A percentile compares a stretch with the other conserved stretches of the same genome.
Conservation (phyloP, 1,284 basidiomycete species). For the Trametes pubescens region DNA sequence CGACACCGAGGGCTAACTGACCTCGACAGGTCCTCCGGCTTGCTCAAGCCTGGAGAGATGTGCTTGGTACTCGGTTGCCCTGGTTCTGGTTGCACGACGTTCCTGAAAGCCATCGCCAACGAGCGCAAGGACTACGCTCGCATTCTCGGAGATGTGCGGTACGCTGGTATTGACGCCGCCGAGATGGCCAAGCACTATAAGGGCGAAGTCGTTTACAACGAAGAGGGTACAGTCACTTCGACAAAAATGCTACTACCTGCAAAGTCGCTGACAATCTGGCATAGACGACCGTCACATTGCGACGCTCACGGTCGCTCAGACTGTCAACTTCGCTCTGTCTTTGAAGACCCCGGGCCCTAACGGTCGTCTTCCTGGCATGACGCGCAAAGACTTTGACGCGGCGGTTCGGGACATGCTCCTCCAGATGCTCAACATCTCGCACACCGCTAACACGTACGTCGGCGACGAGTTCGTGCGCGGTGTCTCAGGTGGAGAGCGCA, state of each 20-base stretch:
- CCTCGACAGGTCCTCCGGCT: conserved; percentile 70
- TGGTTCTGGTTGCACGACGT: conserved; percentile 84
- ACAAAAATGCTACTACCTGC: not conserved
- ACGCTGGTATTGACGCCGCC: conserved; percentile 73
- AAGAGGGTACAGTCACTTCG: conserved; percentile 60
- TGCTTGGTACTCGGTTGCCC: conserved; percentile 84
- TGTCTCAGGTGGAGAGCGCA: conserved; percentile 87
- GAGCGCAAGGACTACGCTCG: conserved; percentile 67
- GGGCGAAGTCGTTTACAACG: conserved; percentile 89
- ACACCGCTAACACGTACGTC: conserved; percentile 80
- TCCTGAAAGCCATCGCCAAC: conserved; percentile 82
- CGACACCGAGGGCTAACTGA: conserved; percentile 5
- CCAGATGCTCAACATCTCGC: conserved; percentile 82
- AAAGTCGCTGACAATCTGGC: not conserved
- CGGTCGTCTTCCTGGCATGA: conserved; percentile 73
- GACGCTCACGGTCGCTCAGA: conserved; percentile 80
- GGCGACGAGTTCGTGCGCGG: conserved; percentile 88
- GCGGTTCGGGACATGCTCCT: conserved; percentile 71
- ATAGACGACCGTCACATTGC: conserved; percentile 81
- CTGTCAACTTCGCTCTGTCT: conserved; percentile 71
- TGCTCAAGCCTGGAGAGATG: conserved; percentile 68
- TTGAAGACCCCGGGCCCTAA: conserved; percentile 74
- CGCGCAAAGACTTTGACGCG: conserved; percentile 64
- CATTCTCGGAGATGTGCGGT: conserved; percentile 73
- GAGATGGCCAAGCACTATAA: conserved; percentile 76